Evolutionary conservation across 2,329 filamentous ascomycete genomes (phyloP), one percentile per base, ranked within the genome.

Genomic region (Amesomyces nigricolor): DNA sequence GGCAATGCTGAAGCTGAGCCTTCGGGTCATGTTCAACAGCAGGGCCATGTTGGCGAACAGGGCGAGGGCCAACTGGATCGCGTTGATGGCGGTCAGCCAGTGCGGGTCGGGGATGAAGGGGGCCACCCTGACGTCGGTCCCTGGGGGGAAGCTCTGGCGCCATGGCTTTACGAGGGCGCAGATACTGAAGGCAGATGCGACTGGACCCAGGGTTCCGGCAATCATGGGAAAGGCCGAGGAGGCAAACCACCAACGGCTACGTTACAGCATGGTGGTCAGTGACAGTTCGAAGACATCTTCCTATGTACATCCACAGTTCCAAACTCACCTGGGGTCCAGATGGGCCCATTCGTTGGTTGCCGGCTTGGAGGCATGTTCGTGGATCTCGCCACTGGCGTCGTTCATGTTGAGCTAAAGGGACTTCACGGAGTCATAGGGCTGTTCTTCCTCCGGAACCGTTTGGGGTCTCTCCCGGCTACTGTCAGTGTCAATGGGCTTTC

Each of bases 1-100:
- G 1, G 91, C 89, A 38, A 95, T 76, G n/a, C 86, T 85, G 67
- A 95, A 96, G 48, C 89, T 81, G 6, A 96, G 79, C 7, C 85
- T 78, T 55, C 83, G 81, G 0, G 90, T 88, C 78, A 96, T 96
- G 71, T 96, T 96, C 62, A 94, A 80, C 0, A 96, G 77, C 1
- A 96, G 78, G 59, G 90, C 91, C 1, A 89, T 60, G 64, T 96
- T 96, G 7, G 91, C 88, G 1, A 86, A 69, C 32, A 96, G 74
- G 14, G 91, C 91, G 57, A 89, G 81, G 16, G 74, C 81, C 4
- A 96, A 78, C 58, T 92, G 91, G 2, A 86, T 75, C 3, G 86
- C 88, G 65, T 96, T 96, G 63, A 95, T 16, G 40, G 40, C 40
- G 9, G 8, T 5, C 3, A 43, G n/a, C 22, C 22, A 26, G 22